These are phyloP conservation scores for Arabidopsis suecica DNA, from an alignment of 345 rosid species.

Conservation along the genomic window DNA sequence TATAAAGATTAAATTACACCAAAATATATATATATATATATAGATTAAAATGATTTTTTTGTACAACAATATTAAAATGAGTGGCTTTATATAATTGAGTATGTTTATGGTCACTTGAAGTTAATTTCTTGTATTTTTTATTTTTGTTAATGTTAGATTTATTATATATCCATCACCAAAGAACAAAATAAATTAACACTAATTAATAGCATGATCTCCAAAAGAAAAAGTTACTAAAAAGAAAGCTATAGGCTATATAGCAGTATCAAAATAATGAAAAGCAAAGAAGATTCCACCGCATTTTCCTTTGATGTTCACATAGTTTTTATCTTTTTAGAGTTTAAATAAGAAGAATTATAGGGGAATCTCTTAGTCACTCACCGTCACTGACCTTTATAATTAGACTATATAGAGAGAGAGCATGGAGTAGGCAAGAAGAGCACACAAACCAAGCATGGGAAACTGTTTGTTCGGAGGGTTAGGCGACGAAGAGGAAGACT, in stretches of 20 bases:
- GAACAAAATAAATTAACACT: constrained; percentile 5
- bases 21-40: too few species aligned
- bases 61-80: not conserved
- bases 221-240: not conserved
- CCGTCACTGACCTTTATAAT: constrained; percentile 22
- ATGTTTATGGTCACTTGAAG: constrained; percentile 5
- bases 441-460: constrained; percentile 56
- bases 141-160: too few species aligned
- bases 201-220: constrained; percentile 1
- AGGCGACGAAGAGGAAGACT: constrained; percentile 48
- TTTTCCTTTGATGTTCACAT: constrained; percentile 31
- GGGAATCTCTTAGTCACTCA: constrained; percentile 20
- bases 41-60: too few species aligned
- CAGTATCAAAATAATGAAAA: constrained; percentile 15
- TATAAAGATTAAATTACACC: too few species aligned
- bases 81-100: not conserved
- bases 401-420: not conserved
- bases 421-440: constrained; percentile 10
- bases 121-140: not conserved
- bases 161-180: constrained; percentile 16
- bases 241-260: not conserved
- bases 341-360: not conserved
- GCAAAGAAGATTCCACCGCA: constrained; percentile 31
- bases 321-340: not conserved
- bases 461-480: constrained; percentile 82